Evolutionary conservation across 495 filamentous ascomycete genomes (phyloP).

Genomic region (Lentithecium fluviatile): DNA sequence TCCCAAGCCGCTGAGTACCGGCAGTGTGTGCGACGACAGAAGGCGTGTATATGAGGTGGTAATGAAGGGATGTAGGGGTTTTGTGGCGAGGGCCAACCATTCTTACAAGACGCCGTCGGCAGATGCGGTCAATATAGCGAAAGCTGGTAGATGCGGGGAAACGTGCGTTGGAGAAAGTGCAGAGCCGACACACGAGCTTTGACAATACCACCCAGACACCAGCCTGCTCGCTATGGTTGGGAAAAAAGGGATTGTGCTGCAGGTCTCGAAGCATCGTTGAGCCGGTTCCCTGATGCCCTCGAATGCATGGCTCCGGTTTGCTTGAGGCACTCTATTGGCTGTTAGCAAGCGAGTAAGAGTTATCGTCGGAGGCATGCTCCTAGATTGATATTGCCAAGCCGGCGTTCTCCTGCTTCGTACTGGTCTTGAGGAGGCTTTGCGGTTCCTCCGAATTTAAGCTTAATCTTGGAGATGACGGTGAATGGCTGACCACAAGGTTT

Average conservation of each 20-base stretch:
- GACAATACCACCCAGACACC: neutral
- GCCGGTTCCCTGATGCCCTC: neutral
- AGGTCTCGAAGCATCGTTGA: neutral
- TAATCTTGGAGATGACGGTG: conserved; percentile 7
- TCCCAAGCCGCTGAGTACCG: conserved; percentile 8
- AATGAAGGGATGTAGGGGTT: conserved; percentile 22
- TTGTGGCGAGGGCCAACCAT: conserved; percentile 12
- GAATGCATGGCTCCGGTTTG: too few species aligned
- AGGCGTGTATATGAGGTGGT: conserved; percentile 21
- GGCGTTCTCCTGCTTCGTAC: conserved; percentile 6
- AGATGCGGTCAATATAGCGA: conserved; percentile 24
- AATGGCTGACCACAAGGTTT: conserved; percentile 1
- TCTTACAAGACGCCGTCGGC: conserved; percentile 18
- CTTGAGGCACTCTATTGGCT: too few species aligned
- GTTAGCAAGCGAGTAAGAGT: too few species aligned
- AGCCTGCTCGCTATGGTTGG: neutral
- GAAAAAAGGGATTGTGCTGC: neutral
- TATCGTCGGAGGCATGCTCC: neutral
- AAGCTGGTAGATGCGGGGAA: conserved; percentile 26
- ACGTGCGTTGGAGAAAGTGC: conserved; percentile 13
- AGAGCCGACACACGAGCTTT: conserved; percentile 3
- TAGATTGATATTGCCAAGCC: conserved; percentile 18
- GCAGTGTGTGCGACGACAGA: neutral
- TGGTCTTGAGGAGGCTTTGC: neutral
- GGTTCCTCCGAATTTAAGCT: conserved; percentile 10